Evolutionary conservation across 495 filamentous ascomycete genomes (phyloP), one percentile per base, ranked within the genome.

Genomic region (Aspergillus steynii): DNA sequence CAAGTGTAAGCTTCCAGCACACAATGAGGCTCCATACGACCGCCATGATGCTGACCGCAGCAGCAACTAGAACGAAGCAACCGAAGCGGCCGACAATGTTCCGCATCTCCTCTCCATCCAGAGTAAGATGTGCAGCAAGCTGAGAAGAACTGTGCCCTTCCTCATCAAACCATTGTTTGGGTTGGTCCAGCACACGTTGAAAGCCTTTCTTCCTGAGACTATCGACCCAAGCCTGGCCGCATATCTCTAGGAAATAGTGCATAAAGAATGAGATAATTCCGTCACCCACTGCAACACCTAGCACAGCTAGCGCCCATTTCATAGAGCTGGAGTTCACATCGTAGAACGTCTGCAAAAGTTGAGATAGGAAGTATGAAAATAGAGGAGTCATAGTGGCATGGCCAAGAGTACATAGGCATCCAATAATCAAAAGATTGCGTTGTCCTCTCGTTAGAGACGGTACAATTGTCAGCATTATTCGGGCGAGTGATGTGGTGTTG

Each of bases 21-120:
- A 88, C 81, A 0, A 81, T 64, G 53, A 96, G 65, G 51, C 90
- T 88, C 92, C 92, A 97, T 5, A 83, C 64, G 6, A 96, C 60
- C 0, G 92, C 83, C 20, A 89, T 83, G 1, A 76, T 42, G 15
- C 89, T 82, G 80, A 95, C 92, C 9, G 82, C 56, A 5, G 78
- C 66, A 4, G 87, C 85, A 5, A 90, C 83, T 14, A 93, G 82
- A 0, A 88, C 69, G 48, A 87, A 85, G 3, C 86, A 89, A 5
- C 86, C 84, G 67, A 96, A 97, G 47, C 89, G 84, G 9, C 90
- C 88, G 2, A 96, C 75, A 0, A 98, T 70, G 60, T 92, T 91
- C 4, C 88, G 82, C 83, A 93, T 93, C 66, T 96, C 91, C 72
- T 98, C 95, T 2, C 87, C 90, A 66, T 94, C 89, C 53, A 90